Conservation (phyloP, 129 eudicot species). For the Centaurea solstitialis region DNA sequence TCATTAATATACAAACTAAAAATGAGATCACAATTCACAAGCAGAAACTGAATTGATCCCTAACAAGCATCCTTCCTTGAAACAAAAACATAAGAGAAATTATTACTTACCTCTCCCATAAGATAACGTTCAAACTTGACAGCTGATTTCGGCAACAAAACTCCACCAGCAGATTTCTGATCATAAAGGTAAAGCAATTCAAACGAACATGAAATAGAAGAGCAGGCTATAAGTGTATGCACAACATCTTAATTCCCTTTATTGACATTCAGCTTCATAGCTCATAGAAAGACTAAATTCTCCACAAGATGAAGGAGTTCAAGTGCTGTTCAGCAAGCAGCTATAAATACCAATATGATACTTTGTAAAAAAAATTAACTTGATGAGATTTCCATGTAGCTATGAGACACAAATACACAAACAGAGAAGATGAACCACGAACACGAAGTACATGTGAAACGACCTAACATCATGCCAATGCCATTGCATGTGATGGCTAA, state of each 20-base stretch:
- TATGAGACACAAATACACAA: too few species aligned
- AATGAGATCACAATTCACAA: background rate
- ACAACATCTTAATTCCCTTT: background rate
- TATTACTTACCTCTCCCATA: slow-evolving; percentile 81
- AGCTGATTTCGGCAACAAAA: slow-evolving; percentile 91
- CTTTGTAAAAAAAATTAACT: too few species aligned
- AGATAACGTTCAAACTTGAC: slow-evolving; percentile 95
- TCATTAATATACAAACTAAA: background rate
- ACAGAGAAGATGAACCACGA: too few species aligned
- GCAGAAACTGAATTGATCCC: background rate
- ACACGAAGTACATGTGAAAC: too few species aligned
- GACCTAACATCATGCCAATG: too few species aligned
- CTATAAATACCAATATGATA: background rate
- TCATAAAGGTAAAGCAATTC: slow-evolving; percentile 1
- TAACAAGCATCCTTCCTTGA: background rate
- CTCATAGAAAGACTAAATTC: background rate
- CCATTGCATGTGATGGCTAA: too few species aligned
- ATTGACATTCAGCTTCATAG: background rate
- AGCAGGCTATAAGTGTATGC: background rate
- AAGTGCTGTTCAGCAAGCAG: background rate
- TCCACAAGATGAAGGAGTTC: background rate
- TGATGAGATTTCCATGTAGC: too few species aligned
- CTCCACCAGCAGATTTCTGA: slow-evolving; percentile 99
- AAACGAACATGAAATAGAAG: background rate
- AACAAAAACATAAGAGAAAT: too few species aligned